These are phyloP conservation scores for Saccharomyces eubayanus DNA, from an alignment of 805 yeast species.

Conservation along the genomic window DNA sequence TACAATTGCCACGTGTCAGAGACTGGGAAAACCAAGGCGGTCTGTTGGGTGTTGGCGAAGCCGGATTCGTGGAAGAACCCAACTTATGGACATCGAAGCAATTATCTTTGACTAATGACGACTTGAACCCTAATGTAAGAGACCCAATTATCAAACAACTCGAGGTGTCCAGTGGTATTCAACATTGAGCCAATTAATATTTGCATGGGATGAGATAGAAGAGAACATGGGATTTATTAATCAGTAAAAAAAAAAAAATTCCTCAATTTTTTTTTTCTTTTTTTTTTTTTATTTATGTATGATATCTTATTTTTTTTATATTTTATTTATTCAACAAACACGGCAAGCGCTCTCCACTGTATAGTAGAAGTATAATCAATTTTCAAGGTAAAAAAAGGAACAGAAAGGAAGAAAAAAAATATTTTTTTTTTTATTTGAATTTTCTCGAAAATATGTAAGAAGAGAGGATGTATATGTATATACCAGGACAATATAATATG, in stretches of 20 bases:
- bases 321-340: background rate
- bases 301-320: background rate
- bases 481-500: background rate
- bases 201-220: background rate
- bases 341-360: background rate
- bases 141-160: slow-evolving; percentile 55
- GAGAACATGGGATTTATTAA: background rate
- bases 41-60: slow-evolving; percentile 79
- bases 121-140: slow-evolving; percentile 57
- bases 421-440: background rate
- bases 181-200: slow-evolving; percentile 4
- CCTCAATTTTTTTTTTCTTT: background rate
- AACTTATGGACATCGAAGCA: slow-evolving; percentile 88
- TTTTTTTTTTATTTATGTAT: background rate
- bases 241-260: background rate
- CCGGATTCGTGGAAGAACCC: slow-evolving; percentile 37
- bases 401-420: background rate
- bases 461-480: background rate
- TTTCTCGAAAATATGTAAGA: background rate
- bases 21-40: slow-evolving; percentile 83
- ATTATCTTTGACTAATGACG: slow-evolving; percentile 51
- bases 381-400: background rate
- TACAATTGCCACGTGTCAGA: slow-evolving; percentile 61
- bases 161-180: slow-evolving; percentile 63
- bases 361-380: background rate